Evolutionary conservation across 257 asterid genomes (phyloP), one percentile per base, ranked within the genome.

Genomic region (Penstemon davidsonii): DNA sequence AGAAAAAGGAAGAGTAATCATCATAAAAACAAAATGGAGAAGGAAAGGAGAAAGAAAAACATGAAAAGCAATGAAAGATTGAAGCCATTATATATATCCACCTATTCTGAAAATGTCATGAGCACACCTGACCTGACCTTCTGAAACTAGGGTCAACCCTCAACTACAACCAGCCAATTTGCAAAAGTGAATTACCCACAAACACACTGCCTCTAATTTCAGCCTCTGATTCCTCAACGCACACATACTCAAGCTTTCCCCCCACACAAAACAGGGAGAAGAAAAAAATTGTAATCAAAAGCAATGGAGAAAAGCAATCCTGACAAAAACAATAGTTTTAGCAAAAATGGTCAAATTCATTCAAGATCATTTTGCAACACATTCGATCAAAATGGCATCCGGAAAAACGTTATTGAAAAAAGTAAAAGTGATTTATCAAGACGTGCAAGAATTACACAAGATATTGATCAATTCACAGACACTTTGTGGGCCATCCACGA

Each of bases 391-490:
- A 67, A 78, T 39, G 9, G 19, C 60, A 51, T 4, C 8, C 15
- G 39, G 38, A 60, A 25, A 4, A 10, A 8, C 45, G 36, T 46
- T 3, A 4, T 52, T 3, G 68, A 63, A 11, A 5, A 6, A 12
- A 9, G 37, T 6, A 42, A 68, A 2, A 56, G 44, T 0, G 71
- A 75, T 4, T 13, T 19, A 4, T 43, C 61, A 13, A 51, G 62
- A 2, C 60, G 45, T 10, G 62, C 52, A 2, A 72, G 68, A 39
- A 70, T 83, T 38, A 61, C 85, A 0, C 67, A 74, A 1, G 78
- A 83, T 4, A 75, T 87, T 25, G 92, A 87, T 63, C 66, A 55
- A 51, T 82, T 87, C 78, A 80, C 83, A 38, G 25, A 69, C 44
- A 19, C 58, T 7, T 70, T 81, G 5, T 52, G 78, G 0, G 75